Conservation (phyloP, 1,139 yeast species). For the Pneumocystis canis region DNA sequence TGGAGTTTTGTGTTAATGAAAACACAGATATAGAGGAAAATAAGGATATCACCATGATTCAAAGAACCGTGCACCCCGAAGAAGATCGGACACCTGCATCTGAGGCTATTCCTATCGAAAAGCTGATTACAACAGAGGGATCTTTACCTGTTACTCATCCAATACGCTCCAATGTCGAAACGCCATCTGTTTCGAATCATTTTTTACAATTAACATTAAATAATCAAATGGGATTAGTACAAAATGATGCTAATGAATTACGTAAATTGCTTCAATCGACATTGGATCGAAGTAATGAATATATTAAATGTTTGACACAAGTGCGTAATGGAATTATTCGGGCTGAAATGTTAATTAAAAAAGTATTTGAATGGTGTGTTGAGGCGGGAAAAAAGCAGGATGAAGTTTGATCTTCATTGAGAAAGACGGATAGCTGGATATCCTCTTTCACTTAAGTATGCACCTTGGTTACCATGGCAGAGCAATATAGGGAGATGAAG, state of each 20-base stretch:
- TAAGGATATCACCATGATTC: background rate
- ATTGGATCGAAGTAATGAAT: conserved; percentile 11
- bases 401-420: no score
- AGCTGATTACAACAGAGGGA: background rate
- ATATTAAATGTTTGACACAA: conserved; percentile 8
- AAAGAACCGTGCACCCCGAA: background rate
- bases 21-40: background rate
- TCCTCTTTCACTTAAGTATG: no score
- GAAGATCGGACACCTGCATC: no score
- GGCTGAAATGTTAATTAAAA: conserved; percentile 7
- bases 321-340: conserved; percentile 7
- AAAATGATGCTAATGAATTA: conserved; percentile 8
- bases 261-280: conserved; percentile 10
- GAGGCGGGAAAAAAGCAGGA: background rate
- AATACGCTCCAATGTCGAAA: background rate
- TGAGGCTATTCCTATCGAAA: no score
- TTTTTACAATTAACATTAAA: background rate
- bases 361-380: conserved; percentile 9
- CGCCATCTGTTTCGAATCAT: background rate
- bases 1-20: conserved; percentile 4
- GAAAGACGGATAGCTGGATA: no score
- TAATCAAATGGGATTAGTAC: conserved; percentile 7
- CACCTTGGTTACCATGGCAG: no score
- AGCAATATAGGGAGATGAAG: no score
- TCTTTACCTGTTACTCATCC: background rate